Evolutionary conservation across 805 yeast species (phyloP).

Genomic region (Isabelozyma pseudorhagii): DNA sequence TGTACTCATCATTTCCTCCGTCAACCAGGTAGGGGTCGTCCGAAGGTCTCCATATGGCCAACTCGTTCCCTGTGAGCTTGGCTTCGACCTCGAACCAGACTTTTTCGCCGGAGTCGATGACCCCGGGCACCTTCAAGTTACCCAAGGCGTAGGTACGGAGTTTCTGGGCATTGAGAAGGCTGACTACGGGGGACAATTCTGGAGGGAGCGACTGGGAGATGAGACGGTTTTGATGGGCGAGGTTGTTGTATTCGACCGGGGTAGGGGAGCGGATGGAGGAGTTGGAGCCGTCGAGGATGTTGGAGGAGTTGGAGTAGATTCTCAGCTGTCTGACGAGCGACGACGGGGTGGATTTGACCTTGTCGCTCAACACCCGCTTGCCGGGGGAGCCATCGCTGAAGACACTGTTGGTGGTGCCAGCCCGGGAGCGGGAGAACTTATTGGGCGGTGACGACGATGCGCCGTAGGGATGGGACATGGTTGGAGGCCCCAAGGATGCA

Average conservation of each 20-base stretch:
- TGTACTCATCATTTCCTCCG: conserved; percentile 35
- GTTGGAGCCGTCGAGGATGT: background rate
- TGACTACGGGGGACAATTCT: conserved; percentile 69
- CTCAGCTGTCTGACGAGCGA: conserved; percentile 32
- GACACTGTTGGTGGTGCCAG: background rate
- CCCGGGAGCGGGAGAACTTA: background rate
- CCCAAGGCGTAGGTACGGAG: conserved; percentile 63
- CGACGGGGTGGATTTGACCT: conserved; percentile 30
- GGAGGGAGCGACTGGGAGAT: conserved; percentile 43
- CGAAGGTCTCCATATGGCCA: conserved; percentile 46
- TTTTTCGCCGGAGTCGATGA: conserved; percentile 14
- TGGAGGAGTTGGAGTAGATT: conserved; percentile 17
- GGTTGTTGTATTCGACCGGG: background rate
- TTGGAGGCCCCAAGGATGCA: background rate
- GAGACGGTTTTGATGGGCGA: conserved; percentile 13
- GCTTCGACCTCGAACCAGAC: conserved; percentile 35
- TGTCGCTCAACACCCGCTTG: conserved; percentile 22
- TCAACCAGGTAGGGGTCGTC: conserved; percentile 19
- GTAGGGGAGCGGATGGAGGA: background rate
- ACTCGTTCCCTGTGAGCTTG: conserved; percentile 51
- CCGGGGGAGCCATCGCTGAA: background rate
- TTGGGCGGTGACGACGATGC: background rate
- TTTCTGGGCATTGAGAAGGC: conserved; percentile 67
- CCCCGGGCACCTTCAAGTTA: conserved; percentile 30
- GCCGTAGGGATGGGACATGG: conserved; percentile 7